These are phyloP conservation scores for Colletotrichum lupini DNA, from an alignment of 2,329 filamentous ascomycete genomes.

Conservation along the genomic window DNA sequence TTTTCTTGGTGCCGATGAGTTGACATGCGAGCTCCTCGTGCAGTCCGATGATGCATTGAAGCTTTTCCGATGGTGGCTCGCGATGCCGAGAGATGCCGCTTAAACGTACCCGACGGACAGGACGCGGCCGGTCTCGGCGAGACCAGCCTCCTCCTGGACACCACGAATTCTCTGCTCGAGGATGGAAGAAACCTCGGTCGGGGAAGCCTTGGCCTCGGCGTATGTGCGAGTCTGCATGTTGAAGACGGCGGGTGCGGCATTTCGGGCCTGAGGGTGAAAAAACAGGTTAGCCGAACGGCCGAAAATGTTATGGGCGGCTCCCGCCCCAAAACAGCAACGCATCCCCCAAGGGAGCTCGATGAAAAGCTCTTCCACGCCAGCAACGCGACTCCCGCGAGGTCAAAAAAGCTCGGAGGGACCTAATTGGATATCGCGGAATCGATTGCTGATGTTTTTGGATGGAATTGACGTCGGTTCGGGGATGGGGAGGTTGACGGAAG, in stretches of 20 bases:
- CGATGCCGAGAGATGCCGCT: slow-evolving; percentile 34
- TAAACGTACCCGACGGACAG: slow-evolving; percentile 95
- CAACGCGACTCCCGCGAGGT: slow-evolving; percentile 36
- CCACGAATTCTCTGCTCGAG: slow-evolving; percentile 99
- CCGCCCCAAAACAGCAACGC: slow-evolving; percentile 41
- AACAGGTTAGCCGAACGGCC: slow-evolving; percentile 65
- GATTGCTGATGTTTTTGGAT: slow-evolving; percentile 56
- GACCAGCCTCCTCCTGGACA: slow-evolving; percentile 94
- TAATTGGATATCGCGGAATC: slow-evolving; percentile 51
- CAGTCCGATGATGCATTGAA: slow-evolving; percentile 29
- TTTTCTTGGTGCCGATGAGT: slow-evolving; percentile 29
- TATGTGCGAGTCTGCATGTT: slow-evolving; percentile 87
- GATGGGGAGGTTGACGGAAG: slow-evolving; percentile 43
- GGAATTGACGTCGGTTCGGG: slow-evolving; percentile 55
- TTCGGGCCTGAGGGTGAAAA: slow-evolving; percentile 78
- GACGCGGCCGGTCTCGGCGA: slow-evolving; percentile 98
- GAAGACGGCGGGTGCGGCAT: slow-evolving; percentile 82
- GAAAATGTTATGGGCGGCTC: slow-evolving; percentile 46
- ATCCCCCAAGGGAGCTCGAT: slow-evolving; percentile 45
- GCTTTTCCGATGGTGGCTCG: slow-evolving; percentile 27
- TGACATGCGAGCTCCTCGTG: slow-evolving; percentile 25
- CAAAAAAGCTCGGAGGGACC: slow-evolving; percentile 49
- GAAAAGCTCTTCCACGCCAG: slow-evolving; percentile 45
- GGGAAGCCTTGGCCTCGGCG: slow-evolving; percentile 91
- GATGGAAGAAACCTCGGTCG: slow-evolving; percentile 99